A percentile compares a stretch with the other conserved stretches of the same genome.
phyloP scores from a whole-genome alignment of 805 yeast species.

The Candida quercuum region DNA sequence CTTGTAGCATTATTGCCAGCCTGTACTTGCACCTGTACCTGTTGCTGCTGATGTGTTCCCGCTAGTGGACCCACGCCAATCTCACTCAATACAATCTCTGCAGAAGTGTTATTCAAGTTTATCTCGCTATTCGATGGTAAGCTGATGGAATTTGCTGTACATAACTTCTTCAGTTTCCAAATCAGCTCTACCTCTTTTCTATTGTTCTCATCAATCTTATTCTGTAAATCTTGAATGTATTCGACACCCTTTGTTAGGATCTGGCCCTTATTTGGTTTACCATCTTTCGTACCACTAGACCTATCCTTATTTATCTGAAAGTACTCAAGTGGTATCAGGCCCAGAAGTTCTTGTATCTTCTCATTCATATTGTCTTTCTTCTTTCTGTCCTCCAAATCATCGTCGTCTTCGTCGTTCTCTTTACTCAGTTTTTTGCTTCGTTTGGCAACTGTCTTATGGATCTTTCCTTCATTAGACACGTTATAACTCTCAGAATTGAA shows the following conservation, averaged over 20 bases:
- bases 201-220: constrained; percentile 71
- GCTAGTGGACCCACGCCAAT: constrained; percentile 83
- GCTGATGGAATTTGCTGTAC: constrained; percentile 34
- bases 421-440: constrained; percentile 4
- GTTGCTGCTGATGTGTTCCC: constrained; percentile 25
- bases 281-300: constrained; percentile 71
- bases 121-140: constrained; percentile 28
- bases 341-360: constrained; percentile 46
- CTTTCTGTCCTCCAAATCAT: constrained; percentile 37
- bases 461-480: neutral
- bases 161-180: constrained; percentile 50
- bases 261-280: constrained; percentile 83
- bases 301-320: constrained; percentile 37
- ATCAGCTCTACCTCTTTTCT: constrained; percentile 72
- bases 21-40: constrained; percentile 21
- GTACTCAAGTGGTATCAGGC: constrained; percentile 38
- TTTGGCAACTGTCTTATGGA: constrained; percentile 1
- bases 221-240: constrained; percentile 62
- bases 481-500: neutral
- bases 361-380: constrained; percentile 55
- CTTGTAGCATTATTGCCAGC: constrained; percentile 10
- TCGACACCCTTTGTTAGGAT: constrained; percentile 72
- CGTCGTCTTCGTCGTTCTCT: constrained; percentile 27
- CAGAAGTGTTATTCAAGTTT: constrained; percentile 62
- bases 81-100: constrained; percentile 67